These are phyloP conservation scores for Galium porrigens DNA, from an alignment of 305 asterid species.

Conservation along the genomic window DNA sequence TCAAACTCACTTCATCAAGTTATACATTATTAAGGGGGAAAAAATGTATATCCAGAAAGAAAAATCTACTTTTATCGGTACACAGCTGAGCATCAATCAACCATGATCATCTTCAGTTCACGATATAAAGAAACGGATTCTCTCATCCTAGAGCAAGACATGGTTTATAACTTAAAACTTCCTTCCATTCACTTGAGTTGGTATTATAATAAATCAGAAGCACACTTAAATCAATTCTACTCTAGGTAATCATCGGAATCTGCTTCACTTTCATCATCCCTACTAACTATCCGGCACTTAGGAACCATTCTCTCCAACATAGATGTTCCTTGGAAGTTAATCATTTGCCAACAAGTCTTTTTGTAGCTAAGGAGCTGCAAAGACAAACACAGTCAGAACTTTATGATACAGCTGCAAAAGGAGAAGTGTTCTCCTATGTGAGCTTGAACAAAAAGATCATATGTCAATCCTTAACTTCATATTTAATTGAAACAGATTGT, in stretches of 20 bases:
- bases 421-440: no score
- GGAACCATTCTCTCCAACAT: conserved; percentile 74
- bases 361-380: conserved; percentile 60
- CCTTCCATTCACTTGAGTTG: background rate
- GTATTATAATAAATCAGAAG: background rate
- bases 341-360: conserved; percentile 78
- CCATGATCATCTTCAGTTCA: background rate
- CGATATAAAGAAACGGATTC: background rate
- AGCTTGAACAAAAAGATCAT: no score
- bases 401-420: conserved; percentile 11
- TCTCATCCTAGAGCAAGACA: background rate
- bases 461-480: background rate
- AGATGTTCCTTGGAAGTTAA: conserved; percentile 63
- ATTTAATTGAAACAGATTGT: background rate
- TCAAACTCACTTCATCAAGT: background rate
- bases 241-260: conserved; percentile 25
- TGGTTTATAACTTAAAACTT: background rate
- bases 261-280: conserved; percentile 37
- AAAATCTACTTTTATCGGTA: background rate
- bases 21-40: background rate
- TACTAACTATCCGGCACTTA: conserved; percentile 38
- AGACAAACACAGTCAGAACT: conserved; percentile 5
- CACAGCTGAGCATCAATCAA: background rate
- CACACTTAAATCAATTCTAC: conserved; percentile 9
- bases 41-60: background rate